Conservation (phyloP, 108 stramenopile genomes). For the Fragilaria crotonensis region DNA sequence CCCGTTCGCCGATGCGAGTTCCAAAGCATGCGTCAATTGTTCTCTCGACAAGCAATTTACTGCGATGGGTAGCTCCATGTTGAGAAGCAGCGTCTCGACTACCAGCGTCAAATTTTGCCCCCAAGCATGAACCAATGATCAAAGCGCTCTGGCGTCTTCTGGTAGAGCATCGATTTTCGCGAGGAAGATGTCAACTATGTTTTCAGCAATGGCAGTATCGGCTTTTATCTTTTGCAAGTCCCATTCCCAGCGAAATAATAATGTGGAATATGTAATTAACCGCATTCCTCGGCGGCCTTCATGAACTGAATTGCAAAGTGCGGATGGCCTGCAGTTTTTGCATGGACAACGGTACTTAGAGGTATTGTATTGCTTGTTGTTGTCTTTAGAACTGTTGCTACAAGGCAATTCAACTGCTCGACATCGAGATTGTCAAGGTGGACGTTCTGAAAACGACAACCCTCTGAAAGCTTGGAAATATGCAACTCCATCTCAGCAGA, state of each 20-base stretch:
- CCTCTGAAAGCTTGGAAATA: background rate
- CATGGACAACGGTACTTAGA: background rate
- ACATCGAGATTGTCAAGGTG: conserved; percentile 3
- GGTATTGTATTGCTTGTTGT: background rate
- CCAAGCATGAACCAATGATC: background rate
- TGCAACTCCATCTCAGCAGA: background rate
- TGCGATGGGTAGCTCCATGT: conserved; percentile 12
- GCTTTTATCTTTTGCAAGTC: background rate
- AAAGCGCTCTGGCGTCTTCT: background rate
- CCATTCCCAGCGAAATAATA: conserved; percentile 1
- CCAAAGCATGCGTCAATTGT: background rate
- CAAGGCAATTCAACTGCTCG: background rate
- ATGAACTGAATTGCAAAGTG: background rate
- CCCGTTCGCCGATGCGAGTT: background rate
- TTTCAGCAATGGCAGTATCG: background rate
- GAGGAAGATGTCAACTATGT: background rate
- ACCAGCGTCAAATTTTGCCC: conserved; percentile 5
- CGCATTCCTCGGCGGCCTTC: background rate
- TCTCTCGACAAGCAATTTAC: background rate
- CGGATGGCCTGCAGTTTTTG: background rate
- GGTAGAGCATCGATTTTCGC: background rate
- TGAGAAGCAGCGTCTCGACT: background rate
- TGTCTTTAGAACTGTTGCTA: background rate
- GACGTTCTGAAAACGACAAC: background rate
- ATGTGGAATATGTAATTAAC: conserved; percentile 2